Percentiles rank a stretch among this genome's conserved stretches.
Evolutionary conservation across 306 rosid genomes (phyloP).

Genomic region (Abrus precatorius): DNA sequence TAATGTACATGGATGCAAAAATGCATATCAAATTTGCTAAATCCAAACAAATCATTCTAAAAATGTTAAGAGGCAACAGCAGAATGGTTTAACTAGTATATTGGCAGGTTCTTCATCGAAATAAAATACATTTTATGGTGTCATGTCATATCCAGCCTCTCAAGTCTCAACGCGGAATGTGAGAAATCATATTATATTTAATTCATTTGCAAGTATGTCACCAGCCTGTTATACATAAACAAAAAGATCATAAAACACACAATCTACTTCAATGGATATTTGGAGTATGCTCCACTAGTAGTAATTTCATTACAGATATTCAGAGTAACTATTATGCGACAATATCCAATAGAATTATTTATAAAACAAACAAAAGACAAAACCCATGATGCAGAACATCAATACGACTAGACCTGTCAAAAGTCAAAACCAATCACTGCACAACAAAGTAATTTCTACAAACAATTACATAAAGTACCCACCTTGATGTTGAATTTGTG

Average conservation of each 20-base stretch:
- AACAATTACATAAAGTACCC: constrained; percentile 24
- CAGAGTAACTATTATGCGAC: not conserved
- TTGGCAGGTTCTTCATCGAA: not conserved
- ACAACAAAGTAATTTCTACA: not conserved
- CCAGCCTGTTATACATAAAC: constrained; percentile 24
- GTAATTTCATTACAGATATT: constrained; percentile 2
- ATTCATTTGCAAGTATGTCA: not conserved
- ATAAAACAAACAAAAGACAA: not conserved
- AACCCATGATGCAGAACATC: not conserved
- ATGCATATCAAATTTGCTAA: not conserved
- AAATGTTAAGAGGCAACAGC: not conserved
- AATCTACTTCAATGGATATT: not conserved
- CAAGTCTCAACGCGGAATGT: not conserved
- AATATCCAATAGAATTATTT: not conserved
- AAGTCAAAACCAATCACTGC: not conserved
- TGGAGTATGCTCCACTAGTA: not conserved
- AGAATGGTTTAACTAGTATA: not conserved
- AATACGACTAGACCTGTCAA: not conserved
- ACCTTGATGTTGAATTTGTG: constrained; percentile 90
- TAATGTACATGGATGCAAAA: not conserved
- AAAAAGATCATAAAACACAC: not conserved
- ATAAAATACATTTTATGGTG: too few relatives aligned
- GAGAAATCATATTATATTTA: not conserved
- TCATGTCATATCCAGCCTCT: too few relatives aligned
- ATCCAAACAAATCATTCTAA: constrained; percentile 16